Conservation (phyloP, 441 rosid genomes). For the Breynia disticha region DNA sequence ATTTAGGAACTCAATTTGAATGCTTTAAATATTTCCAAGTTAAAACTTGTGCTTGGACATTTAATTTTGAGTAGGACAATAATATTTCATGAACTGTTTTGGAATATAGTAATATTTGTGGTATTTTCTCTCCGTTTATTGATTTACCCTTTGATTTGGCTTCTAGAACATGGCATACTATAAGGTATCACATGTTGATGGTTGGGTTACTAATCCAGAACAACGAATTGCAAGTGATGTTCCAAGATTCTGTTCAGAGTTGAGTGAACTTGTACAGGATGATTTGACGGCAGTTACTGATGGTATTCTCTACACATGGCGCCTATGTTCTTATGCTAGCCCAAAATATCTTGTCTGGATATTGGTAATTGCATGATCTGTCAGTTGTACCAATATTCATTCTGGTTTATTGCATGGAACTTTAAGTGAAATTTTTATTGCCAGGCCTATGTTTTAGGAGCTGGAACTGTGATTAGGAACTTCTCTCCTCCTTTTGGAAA, state of each 20-base stretch:
- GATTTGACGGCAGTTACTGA: slow-evolving; percentile 89
- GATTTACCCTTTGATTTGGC: slow-evolving; percentile 15
- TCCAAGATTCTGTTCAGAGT: slow-evolving; percentile 90
- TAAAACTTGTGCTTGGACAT: no score
- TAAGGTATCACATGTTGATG: slow-evolving; percentile 95
- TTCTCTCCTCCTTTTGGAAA: slow-evolving; percentile 97
- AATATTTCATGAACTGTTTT: background rate
- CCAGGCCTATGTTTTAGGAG: slow-evolving; percentile 92
- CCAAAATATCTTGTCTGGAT: slow-evolving; percentile 96
- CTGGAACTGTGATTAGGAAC: slow-evolving; percentile 79
- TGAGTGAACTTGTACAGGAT: slow-evolving; percentile 91
- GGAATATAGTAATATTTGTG: slow-evolving; percentile 3
- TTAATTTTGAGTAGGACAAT: no score
- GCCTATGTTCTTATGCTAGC: slow-evolving; percentile 94
- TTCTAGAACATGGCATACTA: slow-evolving; percentile 98
- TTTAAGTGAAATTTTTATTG: slow-evolving; percentile 20
- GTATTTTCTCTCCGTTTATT: slow-evolving; percentile 11
- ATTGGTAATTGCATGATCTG: slow-evolving; percentile 45
- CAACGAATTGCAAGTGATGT: slow-evolving; percentile 97
- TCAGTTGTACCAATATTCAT: background rate
- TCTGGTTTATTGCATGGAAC: slow-evolving; percentile 1
- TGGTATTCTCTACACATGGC: slow-evolving; percentile 92
- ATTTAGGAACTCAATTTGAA: no score
- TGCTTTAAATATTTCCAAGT: no score
- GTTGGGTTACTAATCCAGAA: slow-evolving; percentile 87